Conservation (phyloP, 2,329 filamentous ascomycete genomes). For the Colletotrichum coccodes region DNA sequence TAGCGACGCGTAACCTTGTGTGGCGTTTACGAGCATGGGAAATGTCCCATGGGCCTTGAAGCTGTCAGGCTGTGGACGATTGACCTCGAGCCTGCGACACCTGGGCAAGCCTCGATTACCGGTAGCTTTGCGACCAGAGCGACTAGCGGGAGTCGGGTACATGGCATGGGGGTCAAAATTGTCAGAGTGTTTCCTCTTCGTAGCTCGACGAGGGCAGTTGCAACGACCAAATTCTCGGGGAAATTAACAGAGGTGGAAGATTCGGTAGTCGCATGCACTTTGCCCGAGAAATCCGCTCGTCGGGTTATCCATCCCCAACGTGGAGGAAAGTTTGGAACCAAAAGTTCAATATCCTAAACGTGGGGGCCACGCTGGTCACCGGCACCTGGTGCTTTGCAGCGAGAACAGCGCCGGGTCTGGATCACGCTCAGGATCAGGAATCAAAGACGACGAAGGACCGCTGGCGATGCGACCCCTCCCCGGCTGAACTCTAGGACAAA, state of each 20-base stretch:
- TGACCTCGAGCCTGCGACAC: not conserved
- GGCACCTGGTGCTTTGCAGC: not conserved
- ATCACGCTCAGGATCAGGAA: not conserved
- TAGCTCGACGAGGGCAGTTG: not conserved
- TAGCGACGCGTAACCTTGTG: not conserved
- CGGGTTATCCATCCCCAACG: constrained; percentile 3
- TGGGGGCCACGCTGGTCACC: constrained; percentile 8
- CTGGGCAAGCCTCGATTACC: not conserved
- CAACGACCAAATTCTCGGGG: not conserved
- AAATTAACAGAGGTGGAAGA: not conserved
- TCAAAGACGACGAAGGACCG: too few relatives aligned
- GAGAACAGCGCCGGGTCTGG: not conserved
- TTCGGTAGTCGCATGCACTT: constrained; percentile 1
- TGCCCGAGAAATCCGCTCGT: not conserved
- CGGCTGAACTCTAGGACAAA: not conserved
- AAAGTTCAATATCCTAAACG: constrained; percentile 2
- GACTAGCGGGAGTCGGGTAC: not conserved
- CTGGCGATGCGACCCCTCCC: constrained; percentile 10
- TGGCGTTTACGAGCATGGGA: constrained; percentile 12
- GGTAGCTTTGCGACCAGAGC: not conserved
- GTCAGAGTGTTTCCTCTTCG: not conserved
- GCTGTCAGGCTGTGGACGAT: not conserved
- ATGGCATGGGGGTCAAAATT: not conserved
- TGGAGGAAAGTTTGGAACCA: not conserved
- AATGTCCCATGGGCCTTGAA: not conserved